phyloP scores from a whole-genome alignment of 2,329 filamentous ascomycete genomes.

The Didymella sp. region DNA sequence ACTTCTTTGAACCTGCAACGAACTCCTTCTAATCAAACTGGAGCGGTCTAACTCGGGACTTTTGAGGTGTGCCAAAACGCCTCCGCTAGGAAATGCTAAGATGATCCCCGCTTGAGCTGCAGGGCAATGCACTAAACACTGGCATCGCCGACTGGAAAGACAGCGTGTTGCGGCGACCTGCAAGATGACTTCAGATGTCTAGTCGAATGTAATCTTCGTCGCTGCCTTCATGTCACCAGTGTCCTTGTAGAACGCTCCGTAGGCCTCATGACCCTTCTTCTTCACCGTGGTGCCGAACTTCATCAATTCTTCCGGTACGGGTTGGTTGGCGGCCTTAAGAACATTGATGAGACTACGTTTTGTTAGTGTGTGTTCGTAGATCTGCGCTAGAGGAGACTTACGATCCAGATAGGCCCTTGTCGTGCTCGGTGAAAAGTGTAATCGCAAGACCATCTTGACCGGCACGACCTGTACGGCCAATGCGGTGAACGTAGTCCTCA shows the following conservation, averaged over 20 bases:
- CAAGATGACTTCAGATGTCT: conserved; percentile 21
- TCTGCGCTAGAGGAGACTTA: conserved; percentile 59
- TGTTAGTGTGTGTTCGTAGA: conserved; percentile 21
- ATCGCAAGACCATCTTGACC: conserved; percentile 88
- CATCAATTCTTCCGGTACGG: conserved; percentile 85
- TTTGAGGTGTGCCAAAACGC: conserved; percentile 35
- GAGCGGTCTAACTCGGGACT: conserved; percentile 17
- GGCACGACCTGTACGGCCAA: conserved; percentile 90
- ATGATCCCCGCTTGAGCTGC: conserved; percentile 27
- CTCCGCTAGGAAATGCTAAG: conserved; percentile 30
- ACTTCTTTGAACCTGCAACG: conserved; percentile 8
- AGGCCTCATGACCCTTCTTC: conserved; percentile 96
- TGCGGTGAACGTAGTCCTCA: conserved; percentile 97
- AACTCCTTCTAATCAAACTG: conserved; percentile 16
- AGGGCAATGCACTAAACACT: conserved; percentile 20
- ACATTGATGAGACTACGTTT: conserved; percentile 83
- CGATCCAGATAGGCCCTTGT: conserved; percentile 90
- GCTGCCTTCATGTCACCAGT: conserved; percentile 81
- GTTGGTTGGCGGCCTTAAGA: conserved; percentile 88
- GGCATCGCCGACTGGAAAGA: conserved; percentile 20
- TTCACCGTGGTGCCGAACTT: conserved; percentile 98
- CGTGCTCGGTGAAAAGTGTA: conserved; percentile 92
- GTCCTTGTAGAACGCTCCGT: conserved; percentile 95
- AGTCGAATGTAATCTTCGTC: conserved; percentile 91
- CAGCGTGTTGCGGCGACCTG: conserved; percentile 13